phyloP scores from a whole-genome alignment of 176 grass and related monocot genomes.

The Tillandsia leiboldiana region DNA sequence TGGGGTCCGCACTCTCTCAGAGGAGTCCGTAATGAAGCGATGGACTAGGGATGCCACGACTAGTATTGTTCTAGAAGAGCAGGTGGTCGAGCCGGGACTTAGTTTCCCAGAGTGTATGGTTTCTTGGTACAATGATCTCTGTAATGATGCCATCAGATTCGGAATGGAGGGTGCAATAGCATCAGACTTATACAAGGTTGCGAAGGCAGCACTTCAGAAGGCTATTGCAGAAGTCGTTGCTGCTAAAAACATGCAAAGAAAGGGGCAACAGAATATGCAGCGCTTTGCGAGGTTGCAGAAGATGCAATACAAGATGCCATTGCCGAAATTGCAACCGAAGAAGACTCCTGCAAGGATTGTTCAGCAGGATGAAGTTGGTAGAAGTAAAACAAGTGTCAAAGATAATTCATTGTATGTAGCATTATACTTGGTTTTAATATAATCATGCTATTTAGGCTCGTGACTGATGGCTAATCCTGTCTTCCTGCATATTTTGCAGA shows the following conservation, averaged over 20 bases:
- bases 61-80: slow-evolving; percentile 18
- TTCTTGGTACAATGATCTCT: slow-evolving; percentile 55
- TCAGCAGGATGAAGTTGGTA: slow-evolving; percentile 16
- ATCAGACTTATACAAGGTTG: slow-evolving; percentile 40
- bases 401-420: slow-evolving; percentile 13
- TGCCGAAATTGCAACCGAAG: slow-evolving; percentile 38
- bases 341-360: slow-evolving; percentile 22
- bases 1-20: slow-evolving; percentile 30
- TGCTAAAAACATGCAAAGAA: slow-evolving; percentile 38
- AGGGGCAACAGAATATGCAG: slow-evolving; percentile 30
- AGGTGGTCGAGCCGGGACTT: slow-evolving; percentile 9
- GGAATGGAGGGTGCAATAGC: slow-evolving; percentile 30
- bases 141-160: slow-evolving; percentile 27
- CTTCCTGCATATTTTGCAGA: not conserved
- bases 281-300: slow-evolving; percentile 33
- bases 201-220: slow-evolving; percentile 48
- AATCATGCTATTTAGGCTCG: not conserved
- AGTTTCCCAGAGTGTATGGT: slow-evolving; percentile 26
- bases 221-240: slow-evolving; percentile 37
- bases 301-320: slow-evolving; percentile 37
- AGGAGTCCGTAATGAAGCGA: slow-evolving; percentile 37
- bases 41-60: slow-evolving; percentile 40
- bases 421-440: not conserved
- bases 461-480: not conserved
- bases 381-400: slow-evolving; percentile 9